Conservation (phyloP, 495 filamentous ascomycete species). For the Neurospora pannonica region DNA sequence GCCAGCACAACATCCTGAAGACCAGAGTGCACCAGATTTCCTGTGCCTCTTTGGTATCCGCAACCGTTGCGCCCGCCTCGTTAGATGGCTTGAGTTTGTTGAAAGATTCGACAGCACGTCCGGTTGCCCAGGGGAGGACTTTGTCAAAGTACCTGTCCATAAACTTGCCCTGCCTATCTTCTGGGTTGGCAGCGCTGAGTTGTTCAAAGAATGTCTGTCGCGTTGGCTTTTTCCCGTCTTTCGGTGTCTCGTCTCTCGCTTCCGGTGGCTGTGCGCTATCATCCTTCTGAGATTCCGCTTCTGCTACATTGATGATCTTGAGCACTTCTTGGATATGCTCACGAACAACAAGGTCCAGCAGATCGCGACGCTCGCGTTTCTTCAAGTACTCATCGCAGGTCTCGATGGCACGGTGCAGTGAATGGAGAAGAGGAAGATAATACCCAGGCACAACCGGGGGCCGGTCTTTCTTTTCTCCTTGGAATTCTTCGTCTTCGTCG, state of each 20-base stretch:
- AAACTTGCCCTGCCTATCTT: constrained; percentile 30
- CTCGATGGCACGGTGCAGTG: constrained; percentile 28
- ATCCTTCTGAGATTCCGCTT: too few species aligned
- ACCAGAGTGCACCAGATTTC: constrained; percentile 39
- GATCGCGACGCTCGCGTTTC: constrained; percentile 12
- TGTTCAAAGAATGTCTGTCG: too few species aligned
- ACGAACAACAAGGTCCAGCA: constrained; percentile 24
- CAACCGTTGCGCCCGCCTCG: too few species aligned
- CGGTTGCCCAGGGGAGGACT: constrained; percentile 10
- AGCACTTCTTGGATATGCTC: constrained; percentile 31
- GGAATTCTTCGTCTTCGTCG: too few species aligned
- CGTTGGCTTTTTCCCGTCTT: too few species aligned
- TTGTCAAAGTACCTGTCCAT: constrained; percentile 33
- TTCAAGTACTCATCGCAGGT: constrained; percentile 21
- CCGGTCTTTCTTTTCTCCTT: not conserved
- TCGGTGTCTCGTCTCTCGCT: too few species aligned
- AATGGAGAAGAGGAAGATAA: constrained; percentile 21
- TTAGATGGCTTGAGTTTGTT: too few species aligned
- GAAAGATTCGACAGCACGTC: not conserved
- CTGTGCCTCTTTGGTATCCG: too few species aligned
- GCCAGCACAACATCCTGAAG: constrained; percentile 44
- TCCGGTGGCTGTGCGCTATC: too few species aligned
- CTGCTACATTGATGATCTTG: constrained; percentile 21
- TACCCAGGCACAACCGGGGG: constrained; percentile 9
- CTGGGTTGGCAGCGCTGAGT: constrained; percentile 26